phyloP scores from a whole-genome alignment of 225 moss, liverwort and hornwort species.

The Sphagnum contortum region DNA sequence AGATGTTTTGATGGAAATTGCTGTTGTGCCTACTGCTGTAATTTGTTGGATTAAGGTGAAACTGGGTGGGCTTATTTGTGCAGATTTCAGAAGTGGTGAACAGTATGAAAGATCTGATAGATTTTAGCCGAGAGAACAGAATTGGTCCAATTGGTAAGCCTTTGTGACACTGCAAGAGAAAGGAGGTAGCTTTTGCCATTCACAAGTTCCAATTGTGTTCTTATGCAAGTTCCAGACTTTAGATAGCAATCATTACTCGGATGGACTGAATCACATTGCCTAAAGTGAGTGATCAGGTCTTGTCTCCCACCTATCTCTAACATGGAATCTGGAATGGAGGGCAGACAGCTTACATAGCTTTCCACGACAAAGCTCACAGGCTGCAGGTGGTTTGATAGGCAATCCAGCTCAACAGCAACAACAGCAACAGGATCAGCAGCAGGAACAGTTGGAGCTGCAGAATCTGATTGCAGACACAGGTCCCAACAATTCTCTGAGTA shows the following conservation, averaged over 20 bases:
- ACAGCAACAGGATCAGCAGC: slow-evolving; percentile 55
- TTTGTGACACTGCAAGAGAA: background rate
- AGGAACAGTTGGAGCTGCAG: slow-evolving; percentile 70
- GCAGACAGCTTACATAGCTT: slow-evolving; percentile 59
- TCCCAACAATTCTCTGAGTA: slow-evolving; percentile 40
- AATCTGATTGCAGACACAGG: slow-evolving; percentile 60
- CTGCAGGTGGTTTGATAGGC: slow-evolving; percentile 23
- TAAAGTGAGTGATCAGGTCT: too few relatives aligned
- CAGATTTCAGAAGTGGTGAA: slow-evolving; percentile 99
- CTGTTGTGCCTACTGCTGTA: too few relatives aligned
- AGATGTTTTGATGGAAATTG: too few relatives aligned
- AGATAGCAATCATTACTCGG: too few relatives aligned
- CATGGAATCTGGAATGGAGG: background rate
- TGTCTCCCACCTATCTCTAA: background rate
- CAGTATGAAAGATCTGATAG: slow-evolving; percentile 99
- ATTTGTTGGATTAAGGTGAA: too few relatives aligned
- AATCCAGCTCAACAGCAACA: slow-evolving; percentile 60
- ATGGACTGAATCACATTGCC: too few relatives aligned
- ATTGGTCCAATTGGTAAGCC: slow-evolving; percentile 75
- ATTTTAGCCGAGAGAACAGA: slow-evolving; percentile 90
- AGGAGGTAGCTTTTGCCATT: too few relatives aligned
- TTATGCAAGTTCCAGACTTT: too few relatives aligned
- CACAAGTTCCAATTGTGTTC: too few relatives aligned
- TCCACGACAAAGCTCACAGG: slow-evolving; percentile 14
- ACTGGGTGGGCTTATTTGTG: background rate